These are phyloP conservation scores for Gaeumannomyces sp. DNA, from an alignment of 2,329 filamentous ascomycete species.

Conservation along the genomic window DNA sequence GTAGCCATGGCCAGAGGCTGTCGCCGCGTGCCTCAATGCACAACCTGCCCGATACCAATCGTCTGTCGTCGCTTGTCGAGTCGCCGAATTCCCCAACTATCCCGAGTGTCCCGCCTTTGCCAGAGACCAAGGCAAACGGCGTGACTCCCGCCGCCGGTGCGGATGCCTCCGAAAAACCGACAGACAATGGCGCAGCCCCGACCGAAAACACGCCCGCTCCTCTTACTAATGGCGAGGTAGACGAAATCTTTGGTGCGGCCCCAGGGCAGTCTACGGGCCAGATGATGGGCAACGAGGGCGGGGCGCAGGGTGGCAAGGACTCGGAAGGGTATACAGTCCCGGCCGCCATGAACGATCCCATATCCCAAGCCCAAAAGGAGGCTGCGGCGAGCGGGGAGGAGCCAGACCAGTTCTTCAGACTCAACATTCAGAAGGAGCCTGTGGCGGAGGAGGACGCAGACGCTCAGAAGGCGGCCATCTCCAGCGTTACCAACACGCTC, in stretches of 20 bases:
- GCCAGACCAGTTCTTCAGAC: constrained; percentile 64
- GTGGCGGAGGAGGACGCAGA: constrained; percentile 73
- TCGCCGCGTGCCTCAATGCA: constrained; percentile 55
- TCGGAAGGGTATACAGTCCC: constrained; percentile 74
- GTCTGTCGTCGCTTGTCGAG: constrained; percentile 53
- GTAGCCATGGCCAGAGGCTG: constrained; percentile 53
- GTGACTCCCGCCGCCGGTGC: constrained; percentile 21
- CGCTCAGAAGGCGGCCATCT: constrained; percentile 65
- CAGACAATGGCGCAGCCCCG: constrained; percentile 24
- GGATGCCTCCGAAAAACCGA: constrained; percentile 22
- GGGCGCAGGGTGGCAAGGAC: constrained; percentile 47
- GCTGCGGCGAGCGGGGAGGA: constrained; percentile 48
- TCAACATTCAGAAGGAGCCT: constrained; percentile 73
- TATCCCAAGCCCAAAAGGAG: constrained; percentile 68
- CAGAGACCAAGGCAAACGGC: constrained; percentile 30
- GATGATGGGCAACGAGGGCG: constrained; percentile 15
- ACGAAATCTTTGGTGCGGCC: constrained; percentile 46
- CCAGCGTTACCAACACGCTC: constrained; percentile 68
- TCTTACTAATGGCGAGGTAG: constrained; percentile 41
- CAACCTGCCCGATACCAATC: constrained; percentile 49
- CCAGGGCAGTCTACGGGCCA: constrained; percentile 36
- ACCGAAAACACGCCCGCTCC: constrained; percentile 12
- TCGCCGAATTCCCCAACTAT: constrained; percentile 37
- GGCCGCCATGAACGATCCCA: constrained; percentile 53
- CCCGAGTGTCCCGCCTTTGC: constrained; percentile 16